Conservation (phyloP, 1,139 yeast species). For the Candida sanyaensis region DNA sequence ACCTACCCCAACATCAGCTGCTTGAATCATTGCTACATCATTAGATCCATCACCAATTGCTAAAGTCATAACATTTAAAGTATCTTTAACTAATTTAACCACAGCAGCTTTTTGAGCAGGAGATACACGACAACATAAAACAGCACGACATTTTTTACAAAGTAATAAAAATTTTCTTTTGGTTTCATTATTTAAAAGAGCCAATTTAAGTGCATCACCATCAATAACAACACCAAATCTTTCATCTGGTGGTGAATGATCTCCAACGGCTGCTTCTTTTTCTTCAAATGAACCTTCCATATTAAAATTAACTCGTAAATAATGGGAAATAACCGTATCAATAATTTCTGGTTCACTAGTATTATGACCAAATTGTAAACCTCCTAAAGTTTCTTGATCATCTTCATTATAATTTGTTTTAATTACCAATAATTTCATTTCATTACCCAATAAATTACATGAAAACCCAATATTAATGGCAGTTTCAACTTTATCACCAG, state of each 20-base stretch:
- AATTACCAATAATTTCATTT: conserved; percentile 46
- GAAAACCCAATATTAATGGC: conserved; percentile 55
- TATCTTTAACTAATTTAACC: conserved; percentile 85
- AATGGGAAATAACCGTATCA: conserved; percentile 57
- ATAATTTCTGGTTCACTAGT: conserved; percentile 38
- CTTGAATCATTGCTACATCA: conserved; percentile 98
- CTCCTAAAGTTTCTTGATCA: conserved; percentile 34
- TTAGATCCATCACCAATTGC: conserved; percentile 99
- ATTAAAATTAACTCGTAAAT: conserved; percentile 61
- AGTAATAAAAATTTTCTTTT: conserved; percentile 74
- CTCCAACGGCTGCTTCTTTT: conserved; percentile 59
- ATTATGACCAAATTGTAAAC: conserved; percentile 31
- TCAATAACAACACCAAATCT: conserved; percentile 85
- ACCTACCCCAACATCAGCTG: conserved; percentile 98
- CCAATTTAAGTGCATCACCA: conserved; percentile 85
- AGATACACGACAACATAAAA: conserved; percentile 95
- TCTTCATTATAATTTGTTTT: conserved; percentile 33
- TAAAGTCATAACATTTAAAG: conserved; percentile 72
- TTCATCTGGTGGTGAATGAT: conserved; percentile 78
- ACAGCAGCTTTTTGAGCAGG: conserved; percentile 97
- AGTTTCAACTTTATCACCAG: conserved; percentile 55
- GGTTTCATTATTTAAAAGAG: conserved; percentile 55
- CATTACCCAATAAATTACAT: conserved; percentile 50
- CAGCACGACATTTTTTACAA: conserved; percentile 93
- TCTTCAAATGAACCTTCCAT: conserved; percentile 64